phyloP scores from a whole-genome alignment of 2,329 filamentous ascomycete genomes.

The Aspergillus sp. region DNA sequence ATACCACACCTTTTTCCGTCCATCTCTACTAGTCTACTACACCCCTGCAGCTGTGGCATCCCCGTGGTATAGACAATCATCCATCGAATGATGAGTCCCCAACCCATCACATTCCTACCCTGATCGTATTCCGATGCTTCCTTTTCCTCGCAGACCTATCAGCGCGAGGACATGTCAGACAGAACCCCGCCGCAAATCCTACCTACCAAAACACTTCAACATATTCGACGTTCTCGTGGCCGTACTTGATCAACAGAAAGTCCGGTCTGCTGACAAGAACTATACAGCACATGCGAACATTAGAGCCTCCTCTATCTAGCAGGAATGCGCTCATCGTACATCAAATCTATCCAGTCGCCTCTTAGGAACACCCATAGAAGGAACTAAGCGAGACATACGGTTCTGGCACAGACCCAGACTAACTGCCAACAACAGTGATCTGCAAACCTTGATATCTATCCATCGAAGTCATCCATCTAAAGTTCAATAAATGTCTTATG shows the following conservation, averaged over 20 bases:
- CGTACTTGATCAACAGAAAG: neutral
- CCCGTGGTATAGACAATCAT: neutral
- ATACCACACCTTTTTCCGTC: neutral
- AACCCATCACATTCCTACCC: neutral
- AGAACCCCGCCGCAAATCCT: neutral
- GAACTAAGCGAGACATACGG: neutral
- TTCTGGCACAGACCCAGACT: neutral
- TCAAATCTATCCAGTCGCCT: neutral
- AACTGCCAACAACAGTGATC: neutral
- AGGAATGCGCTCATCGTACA: neutral
- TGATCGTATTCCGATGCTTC: neutral
- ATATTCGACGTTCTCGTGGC: neutral
- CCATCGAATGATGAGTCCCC: neutral
- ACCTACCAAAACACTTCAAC: neutral
- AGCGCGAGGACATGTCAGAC: neutral
- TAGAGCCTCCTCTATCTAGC: neutral
- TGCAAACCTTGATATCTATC: neutral
- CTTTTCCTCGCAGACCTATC: neutral
- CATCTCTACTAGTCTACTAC: neutral
- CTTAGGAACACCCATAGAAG: neutral
- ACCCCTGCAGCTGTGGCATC: neutral
- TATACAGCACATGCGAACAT: neutral
- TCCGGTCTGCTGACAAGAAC: neutral
- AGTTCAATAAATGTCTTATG: neutral
- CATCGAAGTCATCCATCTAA: neutral